phyloP scores from a whole-genome alignment of 768 basidiomycete species.

The Rhizopogon salebrosus region DNA sequence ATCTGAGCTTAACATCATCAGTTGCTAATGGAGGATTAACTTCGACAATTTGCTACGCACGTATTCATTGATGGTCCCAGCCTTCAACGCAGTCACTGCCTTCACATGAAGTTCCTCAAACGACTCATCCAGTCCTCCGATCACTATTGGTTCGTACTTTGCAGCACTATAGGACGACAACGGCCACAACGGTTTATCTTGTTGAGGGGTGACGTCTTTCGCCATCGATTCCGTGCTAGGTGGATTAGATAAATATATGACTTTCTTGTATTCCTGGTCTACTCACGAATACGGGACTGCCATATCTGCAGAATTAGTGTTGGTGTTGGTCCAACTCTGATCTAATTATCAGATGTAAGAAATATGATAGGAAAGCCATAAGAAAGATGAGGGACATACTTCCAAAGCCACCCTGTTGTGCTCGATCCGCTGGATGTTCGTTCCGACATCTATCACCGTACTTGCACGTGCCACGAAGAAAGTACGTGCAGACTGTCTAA shows the following conservation, averaged over 20 bases:
- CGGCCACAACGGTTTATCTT: constrained; percentile 76
- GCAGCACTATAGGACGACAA: constrained; percentile 74
- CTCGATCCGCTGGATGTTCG: constrained; percentile 47
- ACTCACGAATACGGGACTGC: constrained; percentile 37
- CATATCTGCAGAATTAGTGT: constrained; percentile 20
- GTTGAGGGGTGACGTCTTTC: constrained; percentile 52
- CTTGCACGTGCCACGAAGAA: constrained; percentile 56
- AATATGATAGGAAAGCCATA: constrained; percentile 7
- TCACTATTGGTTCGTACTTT: constrained; percentile 64
- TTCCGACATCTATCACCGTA: constrained; percentile 64
- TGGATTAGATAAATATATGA: background rate
- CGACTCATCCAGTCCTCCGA: constrained; percentile 65
- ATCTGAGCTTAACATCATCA: constrained; percentile 25
- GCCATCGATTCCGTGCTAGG: constrained; percentile 55
- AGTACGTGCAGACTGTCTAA: constrained; percentile 59
- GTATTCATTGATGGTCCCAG: constrained; percentile 59
- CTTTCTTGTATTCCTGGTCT: background rate
- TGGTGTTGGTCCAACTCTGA: constrained; percentile 35
- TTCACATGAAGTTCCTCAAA: constrained; percentile 74
- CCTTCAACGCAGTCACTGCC: constrained; percentile 49
- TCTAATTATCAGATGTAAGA: constrained; percentile 22
- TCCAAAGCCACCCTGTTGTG: constrained; percentile 37
- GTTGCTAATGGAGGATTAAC: background rate
- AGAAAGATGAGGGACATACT: constrained; percentile 35
- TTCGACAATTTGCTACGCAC: constrained; percentile 36